Base-by-base conservation (phyloP, 2,329 filamentous ascomycete genomes). In the Stagonosporopsis chrysanthemi region DNA sequence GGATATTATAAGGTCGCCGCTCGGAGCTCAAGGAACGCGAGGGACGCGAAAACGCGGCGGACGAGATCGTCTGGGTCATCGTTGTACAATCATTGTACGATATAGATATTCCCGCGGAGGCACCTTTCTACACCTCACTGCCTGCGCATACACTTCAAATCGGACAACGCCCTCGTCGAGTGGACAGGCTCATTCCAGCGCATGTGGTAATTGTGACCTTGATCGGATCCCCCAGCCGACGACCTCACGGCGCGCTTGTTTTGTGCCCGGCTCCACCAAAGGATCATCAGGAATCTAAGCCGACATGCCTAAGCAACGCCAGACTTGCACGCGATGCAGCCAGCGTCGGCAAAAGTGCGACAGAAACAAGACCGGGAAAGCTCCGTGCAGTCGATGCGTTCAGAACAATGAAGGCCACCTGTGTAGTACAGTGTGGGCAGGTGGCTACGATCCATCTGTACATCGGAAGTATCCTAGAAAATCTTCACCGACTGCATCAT, bases 331-430 rank as follows among this genome's bases (percentile, higher is more conserved):
- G 17, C 60, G 71, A 44, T 73, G 67, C 45, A 66, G 63, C 26
- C 65, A 67, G 41, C 58, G 70, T 24, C 62, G 71, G 23, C 71
- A 74, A 42, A 73, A 72, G 57, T 75, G 72, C 46, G 71, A 75
- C 58, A 49, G 54, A 19, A 57, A 29, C 39, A 57, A 52, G 48
- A 52, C 54, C 4, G 65, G 71, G 9, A 72, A 71, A 51, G 43
- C 57, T 7, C 65, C 65, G 7, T 67, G 65, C 41, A 62, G 52
- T 22, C 60, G 72, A 50, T 75, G 72, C 41, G 56, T 73, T 2
- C 66, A 67, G 33, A 72, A 75, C 48, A 69, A 69, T 28, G 71
- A 74, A 57, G 60, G 61, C 12, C 68, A 74, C 42, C 58, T 74
- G 9, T 75, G 72, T 63, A 73, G 69, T 22, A 71, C 67, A 9